phyloP scores from a whole-genome alignment of 345 rosid genomes.

The Syzygium oleosum region DNA sequence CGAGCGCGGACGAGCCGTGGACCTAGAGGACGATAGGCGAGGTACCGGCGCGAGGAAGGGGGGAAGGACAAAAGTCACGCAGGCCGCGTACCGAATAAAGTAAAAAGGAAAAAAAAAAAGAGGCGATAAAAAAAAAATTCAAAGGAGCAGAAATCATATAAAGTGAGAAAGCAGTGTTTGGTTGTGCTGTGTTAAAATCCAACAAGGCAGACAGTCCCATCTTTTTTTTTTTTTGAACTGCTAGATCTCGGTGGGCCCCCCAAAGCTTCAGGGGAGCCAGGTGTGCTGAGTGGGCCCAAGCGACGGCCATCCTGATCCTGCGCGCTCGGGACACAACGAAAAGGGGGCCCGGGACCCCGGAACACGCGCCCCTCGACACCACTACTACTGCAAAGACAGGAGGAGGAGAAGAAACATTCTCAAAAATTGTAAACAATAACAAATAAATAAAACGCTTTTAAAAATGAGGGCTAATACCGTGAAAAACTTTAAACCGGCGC shows the following conservation, averaged over 20 bases:
- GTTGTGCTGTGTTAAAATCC: neutral
- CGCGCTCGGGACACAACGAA: neutral
- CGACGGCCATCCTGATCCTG: neutral
- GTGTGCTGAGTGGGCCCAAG: neutral
- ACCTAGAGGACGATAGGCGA: neutral
- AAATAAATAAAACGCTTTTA: rapidly evolving
- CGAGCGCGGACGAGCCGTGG: neutral
- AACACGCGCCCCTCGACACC: neutral
- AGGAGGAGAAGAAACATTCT: neutral
- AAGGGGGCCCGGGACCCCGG: neutral
- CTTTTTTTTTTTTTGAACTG: too few relatives aligned
- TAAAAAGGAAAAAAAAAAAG: neutral
- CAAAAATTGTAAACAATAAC: neutral
- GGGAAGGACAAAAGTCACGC: neutral
- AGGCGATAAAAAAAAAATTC: too few relatives aligned
- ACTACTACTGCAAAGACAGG: neutral
- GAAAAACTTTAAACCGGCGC: too few relatives aligned
- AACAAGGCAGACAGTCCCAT: neutral
- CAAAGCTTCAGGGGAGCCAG: neutral
- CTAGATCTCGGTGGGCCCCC: neutral
- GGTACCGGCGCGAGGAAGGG: too few relatives aligned
- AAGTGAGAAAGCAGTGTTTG: neutral
- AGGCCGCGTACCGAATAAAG: neutral
- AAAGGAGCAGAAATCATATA: neutral
- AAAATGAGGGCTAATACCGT: too few relatives aligned